Percentiles rank a stretch among this genome's conserved stretches.
Conservation (phyloP, 495 filamentous ascomycete species). For the Penicillium coffeae region DNA sequence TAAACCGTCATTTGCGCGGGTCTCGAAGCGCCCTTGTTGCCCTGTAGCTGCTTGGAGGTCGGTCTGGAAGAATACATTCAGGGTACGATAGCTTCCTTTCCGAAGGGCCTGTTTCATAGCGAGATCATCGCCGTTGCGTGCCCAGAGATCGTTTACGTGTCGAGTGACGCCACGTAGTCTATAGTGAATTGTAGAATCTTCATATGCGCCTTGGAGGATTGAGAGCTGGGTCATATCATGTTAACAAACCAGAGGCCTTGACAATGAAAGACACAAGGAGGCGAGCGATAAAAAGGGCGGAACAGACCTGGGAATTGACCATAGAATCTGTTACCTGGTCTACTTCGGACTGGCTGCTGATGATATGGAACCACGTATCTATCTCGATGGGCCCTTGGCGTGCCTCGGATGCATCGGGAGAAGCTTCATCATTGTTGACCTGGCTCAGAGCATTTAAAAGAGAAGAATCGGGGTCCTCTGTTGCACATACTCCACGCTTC, state of each 20-base stretch:
- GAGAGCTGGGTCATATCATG: slow-evolving; percentile 23
- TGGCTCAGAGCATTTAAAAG: slow-evolving; percentile 28
- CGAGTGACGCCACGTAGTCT: slow-evolving; percentile 65
- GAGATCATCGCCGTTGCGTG: slow-evolving; percentile 58
- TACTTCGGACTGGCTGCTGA: slow-evolving; percentile 34
- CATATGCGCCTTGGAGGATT: slow-evolving; percentile 42
- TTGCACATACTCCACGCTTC: slow-evolving; percentile 36
- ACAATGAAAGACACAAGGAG: neutral
- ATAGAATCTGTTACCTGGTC: slow-evolving; percentile 35
- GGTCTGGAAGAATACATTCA: slow-evolving; percentile 54
- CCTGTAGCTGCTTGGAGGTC: slow-evolving; percentile 33
- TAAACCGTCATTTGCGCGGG: slow-evolving; percentile 15
- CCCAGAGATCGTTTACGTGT: slow-evolving; percentile 66
- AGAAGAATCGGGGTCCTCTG: slow-evolving; percentile 27
- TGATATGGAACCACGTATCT: slow-evolving; percentile 48
- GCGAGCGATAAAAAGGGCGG: neutral
- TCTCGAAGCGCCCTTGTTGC: slow-evolving; percentile 13
- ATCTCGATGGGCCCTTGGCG: slow-evolving; percentile 37
- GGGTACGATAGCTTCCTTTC: slow-evolving; percentile 41
- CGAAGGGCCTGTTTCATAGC: slow-evolving; percentile 64
- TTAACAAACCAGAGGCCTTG: neutral
- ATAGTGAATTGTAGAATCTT: slow-evolving; percentile 46
- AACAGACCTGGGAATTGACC: slow-evolving; percentile 41
- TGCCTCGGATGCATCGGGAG: slow-evolving; percentile 14
- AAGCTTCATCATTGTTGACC: slow-evolving; percentile 16